phyloP scores from a whole-genome alignment of 805 yeast species.

The Monosporozyma unispora region DNA sequence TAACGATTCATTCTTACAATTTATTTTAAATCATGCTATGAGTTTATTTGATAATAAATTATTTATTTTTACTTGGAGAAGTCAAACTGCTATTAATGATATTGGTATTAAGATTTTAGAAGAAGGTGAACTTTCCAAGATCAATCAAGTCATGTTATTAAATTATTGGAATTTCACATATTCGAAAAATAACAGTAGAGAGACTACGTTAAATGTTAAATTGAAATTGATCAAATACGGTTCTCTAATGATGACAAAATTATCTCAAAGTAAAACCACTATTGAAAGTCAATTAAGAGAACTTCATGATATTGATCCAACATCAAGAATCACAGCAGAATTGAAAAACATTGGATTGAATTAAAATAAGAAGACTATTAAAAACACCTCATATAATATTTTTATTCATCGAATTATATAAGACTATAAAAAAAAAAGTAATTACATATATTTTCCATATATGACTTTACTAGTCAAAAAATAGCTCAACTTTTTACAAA shows the following conservation, averaged over 20 bases:
- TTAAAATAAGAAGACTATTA: neutral
- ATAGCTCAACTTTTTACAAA: neutral
- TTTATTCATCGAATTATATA: neutral
- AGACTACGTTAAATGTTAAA: slow-evolving; percentile 51
- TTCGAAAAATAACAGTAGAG: slow-evolving; percentile 29
- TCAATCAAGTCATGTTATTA: slow-evolving; percentile 1
- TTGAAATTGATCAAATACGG: slow-evolving; percentile 40
- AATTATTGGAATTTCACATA: slow-evolving; percentile 12
- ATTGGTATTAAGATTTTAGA: slow-evolving; percentile 25
- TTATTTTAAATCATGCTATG: slow-evolving; percentile 25
- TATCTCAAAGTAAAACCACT: slow-evolving; percentile 7
- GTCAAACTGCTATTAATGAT: slow-evolving; percentile 41
- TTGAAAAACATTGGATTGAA: slow-evolving; percentile 17
- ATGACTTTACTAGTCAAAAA: neutral
- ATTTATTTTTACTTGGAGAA: slow-evolving; percentile 49
- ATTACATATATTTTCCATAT: neutral
- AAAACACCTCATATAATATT: neutral
- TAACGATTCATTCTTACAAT: slow-evolving; percentile 9
- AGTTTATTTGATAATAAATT: slow-evolving; percentile 23
- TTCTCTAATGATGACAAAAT: slow-evolving; percentile 13
- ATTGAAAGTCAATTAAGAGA: slow-evolving; percentile 21
- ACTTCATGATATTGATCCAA: slow-evolving; percentile 32
- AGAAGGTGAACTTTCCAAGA: slow-evolving; percentile 1
- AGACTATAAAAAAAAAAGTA: neutral
- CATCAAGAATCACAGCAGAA: slow-evolving; percentile 39